phyloP scores from a whole-genome alignment of 805 yeast species.

The Geotrichum ghanense region DNA sequence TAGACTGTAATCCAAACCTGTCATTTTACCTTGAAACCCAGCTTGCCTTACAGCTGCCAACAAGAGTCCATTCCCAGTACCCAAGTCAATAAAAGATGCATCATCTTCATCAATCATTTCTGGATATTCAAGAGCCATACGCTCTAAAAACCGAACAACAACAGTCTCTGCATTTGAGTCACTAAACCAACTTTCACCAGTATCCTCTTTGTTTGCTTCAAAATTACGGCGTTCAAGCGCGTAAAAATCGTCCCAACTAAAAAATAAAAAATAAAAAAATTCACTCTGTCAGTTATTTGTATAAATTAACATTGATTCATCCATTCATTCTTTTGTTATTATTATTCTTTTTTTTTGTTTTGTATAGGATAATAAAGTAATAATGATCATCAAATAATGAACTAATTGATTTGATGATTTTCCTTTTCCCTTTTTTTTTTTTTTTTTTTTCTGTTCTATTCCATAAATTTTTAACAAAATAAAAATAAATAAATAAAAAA shows the following conservation, averaged over 20 bases:
- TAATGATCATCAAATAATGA: too few species aligned
- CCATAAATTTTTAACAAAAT: too few species aligned
- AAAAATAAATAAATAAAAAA: neutral
- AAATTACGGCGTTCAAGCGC: constrained; percentile 62
- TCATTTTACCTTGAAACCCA: constrained; percentile 43
- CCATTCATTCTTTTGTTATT: too few species aligned
- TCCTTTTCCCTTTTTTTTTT: too few species aligned
- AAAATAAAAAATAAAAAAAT: neutral
- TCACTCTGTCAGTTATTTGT: too few species aligned
- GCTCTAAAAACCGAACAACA: constrained; percentile 61
- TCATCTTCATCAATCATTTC: constrained; percentile 16
- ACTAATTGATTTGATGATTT: too few species aligned
- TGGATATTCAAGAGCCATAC: constrained; percentile 25
- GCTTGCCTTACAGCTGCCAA: constrained; percentile 59
- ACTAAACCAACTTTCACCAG: constrained; percentile 95
- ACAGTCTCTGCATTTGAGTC: constrained; percentile 88
- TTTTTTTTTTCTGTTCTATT: too few species aligned
- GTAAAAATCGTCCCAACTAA: constrained; percentile 80
- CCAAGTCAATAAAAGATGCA: constrained; percentile 59
- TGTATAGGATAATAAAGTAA: too few species aligned
- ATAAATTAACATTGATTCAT: too few species aligned
- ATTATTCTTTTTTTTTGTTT: too few species aligned
- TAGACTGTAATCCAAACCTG: constrained; percentile 82
- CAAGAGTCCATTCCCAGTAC: constrained; percentile 94
- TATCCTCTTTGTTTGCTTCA: constrained; percentile 61